Evolutionary conservation across 176 grass and related monocot genomes (phyloP).

Genomic region (Zea mays): Zm-B73-REFERENCE-NAM-5.0 NC_050096.1:235843001-235843500

Average conservation of each 20-base stretch:
- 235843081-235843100: slow-evolving; percentile 23
- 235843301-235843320: neutral
- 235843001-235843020: slow-evolving; percentile 27
- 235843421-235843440: neutral
- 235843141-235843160: neutral
- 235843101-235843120: neutral
- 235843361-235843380: neutral
- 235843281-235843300: neutral
- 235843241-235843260: neutral
- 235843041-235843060: neutral
- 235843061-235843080: slow-evolving; percentile 1
- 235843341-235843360: neutral
- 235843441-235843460: neutral
- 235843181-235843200: neutral
- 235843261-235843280: neutral
- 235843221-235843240: too few relatives aligned
- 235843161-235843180: neutral
- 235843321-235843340: too few relatives aligned
- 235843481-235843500: neutral
- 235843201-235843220: neutral
- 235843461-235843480: neutral
- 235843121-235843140: neutral
- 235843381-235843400: neutral
- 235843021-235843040: slow-evolving; percentile 13
- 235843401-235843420: neutral